phyloP scores from a whole-genome alignment of 2,329 filamentous ascomycete genomes.

The Fusarium verrucosum region DNA sequence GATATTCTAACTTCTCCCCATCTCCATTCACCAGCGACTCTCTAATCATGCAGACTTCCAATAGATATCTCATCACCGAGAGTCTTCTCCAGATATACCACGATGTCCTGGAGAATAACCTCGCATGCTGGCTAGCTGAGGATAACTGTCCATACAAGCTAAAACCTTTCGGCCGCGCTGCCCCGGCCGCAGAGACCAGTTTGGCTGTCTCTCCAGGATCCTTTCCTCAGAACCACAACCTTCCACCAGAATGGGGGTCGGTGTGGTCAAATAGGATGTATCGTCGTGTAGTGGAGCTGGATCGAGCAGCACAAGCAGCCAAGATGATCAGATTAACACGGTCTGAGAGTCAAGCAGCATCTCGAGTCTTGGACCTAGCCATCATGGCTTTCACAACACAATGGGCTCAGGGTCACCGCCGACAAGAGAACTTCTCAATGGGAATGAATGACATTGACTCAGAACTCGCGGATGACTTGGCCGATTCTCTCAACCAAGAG shows the following conservation, averaged over 20 bases:
- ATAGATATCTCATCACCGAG: background rate
- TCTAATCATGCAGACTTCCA: background rate
- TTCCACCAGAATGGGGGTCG: background rate
- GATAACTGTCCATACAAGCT: background rate
- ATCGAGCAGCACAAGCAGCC: background rate
- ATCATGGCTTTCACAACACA: background rate
- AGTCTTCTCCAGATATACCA: background rate
- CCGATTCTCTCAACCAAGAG: background rate
- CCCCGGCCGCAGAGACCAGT: rapidly evolving
- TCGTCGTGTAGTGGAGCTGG: background rate
- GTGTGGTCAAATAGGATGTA: background rate
- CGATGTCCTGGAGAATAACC: background rate
- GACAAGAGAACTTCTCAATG: background rate
- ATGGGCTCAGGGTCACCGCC: background rate
- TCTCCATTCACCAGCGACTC: background rate
- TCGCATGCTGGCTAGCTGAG: background rate
- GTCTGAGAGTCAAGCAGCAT: background rate
- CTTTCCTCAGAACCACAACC: rapidly evolving
- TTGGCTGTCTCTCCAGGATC: background rate
- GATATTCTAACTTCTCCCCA: background rate
- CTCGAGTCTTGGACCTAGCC: rapidly evolving
- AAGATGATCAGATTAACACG: rapidly evolving
- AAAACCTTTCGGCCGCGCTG: background rate
- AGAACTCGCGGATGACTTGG: background rate
- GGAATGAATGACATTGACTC: rapidly evolving